Evolutionary conservation across 768 basidiomycete species (phyloP).

Genomic region (Suillus lakei): DNA sequence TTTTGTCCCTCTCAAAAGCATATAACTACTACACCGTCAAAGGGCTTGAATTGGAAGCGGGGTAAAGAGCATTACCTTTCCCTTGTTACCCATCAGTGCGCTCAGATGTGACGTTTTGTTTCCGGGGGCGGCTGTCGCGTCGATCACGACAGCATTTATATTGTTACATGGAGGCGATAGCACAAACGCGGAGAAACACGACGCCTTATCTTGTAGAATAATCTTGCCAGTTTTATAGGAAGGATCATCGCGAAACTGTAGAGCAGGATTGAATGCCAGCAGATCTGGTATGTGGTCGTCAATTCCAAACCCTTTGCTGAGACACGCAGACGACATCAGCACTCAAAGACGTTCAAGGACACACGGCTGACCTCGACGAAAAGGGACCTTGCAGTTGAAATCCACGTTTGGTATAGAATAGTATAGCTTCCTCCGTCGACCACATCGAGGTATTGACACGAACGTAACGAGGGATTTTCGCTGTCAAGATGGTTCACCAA

Average conservation of each 20-base stretch:
- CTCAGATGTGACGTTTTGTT: slow-evolving; percentile 97
- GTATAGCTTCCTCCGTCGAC: slow-evolving; percentile 66
- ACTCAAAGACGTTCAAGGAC: neutral
- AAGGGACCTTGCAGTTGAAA: slow-evolving; percentile 58
- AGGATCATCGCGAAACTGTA: slow-evolving; percentile 69
- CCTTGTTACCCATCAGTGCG: slow-evolving; percentile 82
- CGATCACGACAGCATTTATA: slow-evolving; percentile 66
- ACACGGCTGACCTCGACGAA: slow-evolving; percentile 49
- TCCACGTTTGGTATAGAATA: slow-evolving; percentile 58
- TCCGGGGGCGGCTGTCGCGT: slow-evolving; percentile 96
- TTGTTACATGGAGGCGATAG: slow-evolving; percentile 71
- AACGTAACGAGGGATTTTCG: slow-evolving; percentile 80
- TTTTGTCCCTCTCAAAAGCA: slow-evolving; percentile 89
- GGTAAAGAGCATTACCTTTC: slow-evolving; percentile 58
- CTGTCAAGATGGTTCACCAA: slow-evolving; percentile 39
- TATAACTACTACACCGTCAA: slow-evolving; percentile 52
- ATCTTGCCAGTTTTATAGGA: slow-evolving; percentile 80
- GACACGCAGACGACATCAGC: slow-evolving; percentile 10
- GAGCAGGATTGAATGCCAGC: slow-evolving; percentile 72
- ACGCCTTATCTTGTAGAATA: slow-evolving; percentile 97
- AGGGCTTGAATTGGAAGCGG: slow-evolving; percentile 3
- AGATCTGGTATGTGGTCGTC: slow-evolving; percentile 87
- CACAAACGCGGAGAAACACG: slow-evolving; percentile 91
- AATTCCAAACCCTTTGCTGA: slow-evolving; percentile 64
- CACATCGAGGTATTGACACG: slow-evolving; percentile 79